Evolutionary conservation across 305 asterid genomes (phyloP).

Genomic region (Fraxinus baroniana): DNA sequence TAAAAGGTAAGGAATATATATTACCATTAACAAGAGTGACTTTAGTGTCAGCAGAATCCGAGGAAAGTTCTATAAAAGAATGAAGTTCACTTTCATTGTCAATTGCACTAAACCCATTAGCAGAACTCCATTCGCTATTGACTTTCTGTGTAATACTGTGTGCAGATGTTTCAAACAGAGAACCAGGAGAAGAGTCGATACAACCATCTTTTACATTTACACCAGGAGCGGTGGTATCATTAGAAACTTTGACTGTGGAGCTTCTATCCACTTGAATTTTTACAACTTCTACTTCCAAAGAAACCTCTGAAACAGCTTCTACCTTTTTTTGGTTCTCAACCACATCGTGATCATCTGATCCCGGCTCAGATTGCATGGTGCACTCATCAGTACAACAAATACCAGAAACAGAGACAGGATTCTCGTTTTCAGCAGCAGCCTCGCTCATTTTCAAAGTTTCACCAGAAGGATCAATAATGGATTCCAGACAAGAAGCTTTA

Average conservation of each 20-base stretch:
- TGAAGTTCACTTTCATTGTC: constrained; percentile 15
- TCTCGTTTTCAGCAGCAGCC: constrained; percentile 25
- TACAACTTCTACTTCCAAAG: constrained; percentile 23
- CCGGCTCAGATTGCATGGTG: not conserved
- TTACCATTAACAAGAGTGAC: constrained; percentile 3
- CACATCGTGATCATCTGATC: not conserved
- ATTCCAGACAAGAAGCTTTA: constrained; percentile 11
- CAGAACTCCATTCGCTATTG: constrained; percentile 10
- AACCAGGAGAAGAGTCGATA: not conserved
- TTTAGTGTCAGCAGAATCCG: constrained; percentile 19
- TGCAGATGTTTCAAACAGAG: constrained; percentile 13
- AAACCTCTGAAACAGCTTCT: constrained; percentile 5
- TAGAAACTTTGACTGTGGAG: constrained; percentile 18
- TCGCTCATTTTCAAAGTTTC: constrained; percentile 14
- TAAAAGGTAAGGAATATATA: constrained; percentile 9
- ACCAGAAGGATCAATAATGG: not conserved
- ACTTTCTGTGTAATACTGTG: constrained; percentile 20
- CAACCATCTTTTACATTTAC: constrained; percentile 14
- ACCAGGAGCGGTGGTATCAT: not conserved
- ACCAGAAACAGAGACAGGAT: constrained; percentile 21
- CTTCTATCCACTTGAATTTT: not conserved
- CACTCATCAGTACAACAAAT: not conserved
- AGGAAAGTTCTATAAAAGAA: constrained; percentile 16
- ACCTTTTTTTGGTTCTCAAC: not conserved
- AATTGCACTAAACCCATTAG: constrained; percentile 12